phyloP scores from a whole-genome alignment of 1,139 yeast species.

The Meyerozyma elateridarum region DNA sequence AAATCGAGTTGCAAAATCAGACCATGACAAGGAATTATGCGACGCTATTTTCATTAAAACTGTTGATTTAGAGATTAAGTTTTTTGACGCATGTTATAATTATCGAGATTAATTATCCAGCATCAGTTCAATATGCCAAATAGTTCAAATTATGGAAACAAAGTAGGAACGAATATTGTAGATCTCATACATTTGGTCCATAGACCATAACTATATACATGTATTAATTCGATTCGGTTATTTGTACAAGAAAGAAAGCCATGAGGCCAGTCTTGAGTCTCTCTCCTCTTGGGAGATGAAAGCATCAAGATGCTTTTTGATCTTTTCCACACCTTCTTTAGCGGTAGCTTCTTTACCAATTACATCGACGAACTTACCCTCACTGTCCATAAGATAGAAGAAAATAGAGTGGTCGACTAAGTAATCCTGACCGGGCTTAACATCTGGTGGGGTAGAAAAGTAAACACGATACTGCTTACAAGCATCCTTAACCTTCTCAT shows the following conservation, averaged over 20 bases:
- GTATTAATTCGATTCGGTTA: no score
- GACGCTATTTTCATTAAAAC: constrained; percentile 30
- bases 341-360: constrained; percentile 88
- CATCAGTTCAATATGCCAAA: no score
- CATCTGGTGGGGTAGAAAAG: constrained; percentile 91
- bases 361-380: constrained; percentile 91
- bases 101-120: no score
- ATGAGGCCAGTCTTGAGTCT: constrained; percentile 51
- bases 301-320: constrained; percentile 70
- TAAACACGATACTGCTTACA: constrained; percentile 91
- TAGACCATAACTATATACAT: no score
- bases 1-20: constrained; percentile 22
- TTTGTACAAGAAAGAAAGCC: constrained; percentile 52
- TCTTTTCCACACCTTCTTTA: constrained; percentile 71
- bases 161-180: no score
- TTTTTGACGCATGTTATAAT: constrained; percentile 44
- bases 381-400: constrained; percentile 95
- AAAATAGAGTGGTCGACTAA: constrained; percentile 95
- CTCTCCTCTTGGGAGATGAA: constrained; percentile 68
- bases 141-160: no score
- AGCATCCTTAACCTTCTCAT: constrained; percentile 73
- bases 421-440: constrained; percentile 93
- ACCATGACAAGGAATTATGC: constrained; percentile 16
- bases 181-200: no score
- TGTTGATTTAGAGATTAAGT: constrained; percentile 36